phyloP scores from a whole-genome alignment of 164 flowering plant genomes.

The Berberis vulgaris region DNA sequence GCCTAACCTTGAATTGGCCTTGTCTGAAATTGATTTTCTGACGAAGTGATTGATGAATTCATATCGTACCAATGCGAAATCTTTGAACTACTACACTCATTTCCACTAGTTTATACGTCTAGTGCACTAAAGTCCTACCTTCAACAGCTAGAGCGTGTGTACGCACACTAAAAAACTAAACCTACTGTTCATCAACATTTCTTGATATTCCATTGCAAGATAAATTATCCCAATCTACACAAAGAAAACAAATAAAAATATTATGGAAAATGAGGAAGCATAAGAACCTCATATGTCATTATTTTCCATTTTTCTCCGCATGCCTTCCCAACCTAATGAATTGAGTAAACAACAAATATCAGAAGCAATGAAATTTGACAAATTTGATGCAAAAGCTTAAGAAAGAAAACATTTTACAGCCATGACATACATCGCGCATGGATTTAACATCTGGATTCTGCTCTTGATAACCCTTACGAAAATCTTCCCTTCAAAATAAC shows the following conservation, averaged over 20 bases:
- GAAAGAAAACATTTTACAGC: background rate
- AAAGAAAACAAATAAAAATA: background rate
- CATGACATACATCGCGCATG: constrained; percentile 81
- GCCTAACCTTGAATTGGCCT: too few relatives aligned
- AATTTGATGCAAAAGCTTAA: background rate
- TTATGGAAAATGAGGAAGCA: background rate
- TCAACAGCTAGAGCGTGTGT: too few relatives aligned
- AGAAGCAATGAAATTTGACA: background rate
- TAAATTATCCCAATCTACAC: too few relatives aligned
- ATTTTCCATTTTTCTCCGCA: constrained; percentile 96
- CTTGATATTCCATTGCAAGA: too few relatives aligned
- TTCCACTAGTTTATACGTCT: too few relatives aligned
- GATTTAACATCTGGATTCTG: constrained; percentile 85
- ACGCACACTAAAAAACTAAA: too few relatives aligned
- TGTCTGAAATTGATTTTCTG: too few relatives aligned
- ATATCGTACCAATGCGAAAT: too few relatives aligned
- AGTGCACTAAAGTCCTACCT: too few relatives aligned
- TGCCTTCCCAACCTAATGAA: constrained; percentile 79
- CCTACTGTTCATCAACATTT: too few relatives aligned
- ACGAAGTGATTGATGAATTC: too few relatives aligned
- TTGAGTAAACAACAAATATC: background rate
- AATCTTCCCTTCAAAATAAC: constrained; percentile 67
- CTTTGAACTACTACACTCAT: too few relatives aligned
- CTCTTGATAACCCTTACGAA: constrained; percentile 79
- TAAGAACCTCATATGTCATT: constrained; percentile 81